These are phyloP conservation scores for Mucor racemosus DNA, from an alignment of 371 early-diverging fungal species.

Conservation along the genomic window DNA sequence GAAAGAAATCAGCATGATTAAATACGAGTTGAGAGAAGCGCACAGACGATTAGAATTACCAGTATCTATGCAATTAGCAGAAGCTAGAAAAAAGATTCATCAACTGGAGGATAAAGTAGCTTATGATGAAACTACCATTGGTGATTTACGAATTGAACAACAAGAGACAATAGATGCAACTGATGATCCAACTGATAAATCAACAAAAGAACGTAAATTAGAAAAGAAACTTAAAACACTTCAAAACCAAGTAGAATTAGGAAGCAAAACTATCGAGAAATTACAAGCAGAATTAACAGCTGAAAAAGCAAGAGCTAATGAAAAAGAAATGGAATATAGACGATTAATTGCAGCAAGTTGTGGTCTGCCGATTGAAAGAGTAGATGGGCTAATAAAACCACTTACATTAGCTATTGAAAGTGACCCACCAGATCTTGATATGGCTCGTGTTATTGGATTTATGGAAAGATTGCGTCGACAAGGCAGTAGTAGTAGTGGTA, in stretches of 20 bases:
- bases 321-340: slow-evolving; percentile 71
- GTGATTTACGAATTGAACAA: slow-evolving; percentile 17
- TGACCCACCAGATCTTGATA: slow-evolving; percentile 68
- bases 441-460: slow-evolving; percentile 60
- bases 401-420: slow-evolving; percentile 76
- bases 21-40: slow-evolving; percentile 53
- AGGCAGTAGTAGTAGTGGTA: slow-evolving; percentile 1
- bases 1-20: slow-evolving; percentile 59
- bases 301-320: slow-evolving; percentile 45
- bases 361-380: slow-evolving; percentile 65
- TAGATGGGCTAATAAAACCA: slow-evolving; percentile 70
- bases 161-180: background rate
- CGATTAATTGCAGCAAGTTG: slow-evolving; percentile 79
- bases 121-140: slow-evolving; percentile 14
- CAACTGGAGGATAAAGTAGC: slow-evolving; percentile 49
- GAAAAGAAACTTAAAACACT: slow-evolving; percentile 46
- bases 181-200: slow-evolving; percentile 3
- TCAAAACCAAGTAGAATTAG: slow-evolving; percentile 47
- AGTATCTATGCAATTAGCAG: slow-evolving; percentile 51
- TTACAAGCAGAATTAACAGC: slow-evolving; percentile 44
- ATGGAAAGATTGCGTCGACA: slow-evolving; percentile 50
- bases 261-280: slow-evolving; percentile 50
- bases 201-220: slow-evolving; percentile 18
- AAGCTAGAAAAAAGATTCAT: slow-evolving; percentile 57
- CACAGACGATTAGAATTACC: slow-evolving; percentile 45